A percentile compares a stretch with the other conserved stretches of the same genome.
phyloP scores from a whole-genome alignment of 208 protist genomes.

The Tritrichomonas musculus region DNA sequence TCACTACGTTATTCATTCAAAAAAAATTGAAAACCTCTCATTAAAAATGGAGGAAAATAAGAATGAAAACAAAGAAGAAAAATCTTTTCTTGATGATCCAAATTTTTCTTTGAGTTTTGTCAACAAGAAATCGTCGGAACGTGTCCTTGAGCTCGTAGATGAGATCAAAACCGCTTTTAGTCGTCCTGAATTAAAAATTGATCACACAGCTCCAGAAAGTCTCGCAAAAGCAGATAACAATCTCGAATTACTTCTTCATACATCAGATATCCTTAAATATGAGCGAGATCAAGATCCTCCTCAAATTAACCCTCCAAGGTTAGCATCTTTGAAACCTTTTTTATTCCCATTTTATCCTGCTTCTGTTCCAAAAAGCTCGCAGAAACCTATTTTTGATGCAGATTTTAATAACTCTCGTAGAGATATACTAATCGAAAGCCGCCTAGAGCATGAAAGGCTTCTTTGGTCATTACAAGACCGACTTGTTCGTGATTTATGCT shows the following conservation, averaged over 20 bases:
- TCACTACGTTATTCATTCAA: too few relatives aligned
- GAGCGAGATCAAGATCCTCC: background rate
- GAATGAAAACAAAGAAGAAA: background rate
- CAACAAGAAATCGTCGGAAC: background rate
- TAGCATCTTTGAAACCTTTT: background rate
- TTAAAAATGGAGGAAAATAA: background rate
- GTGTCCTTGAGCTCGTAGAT: background rate
- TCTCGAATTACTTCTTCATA: background rate
- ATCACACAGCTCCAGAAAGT: background rate
- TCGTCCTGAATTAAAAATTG: background rate
- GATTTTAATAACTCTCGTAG: background rate
- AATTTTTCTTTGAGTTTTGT: background rate
- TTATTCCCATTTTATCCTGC: slow-evolving; percentile 7
- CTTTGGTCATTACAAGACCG: background rate
- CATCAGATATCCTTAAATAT: background rate
- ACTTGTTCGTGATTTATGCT: background rate
- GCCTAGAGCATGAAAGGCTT: background rate
- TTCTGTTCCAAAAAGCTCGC: background rate
- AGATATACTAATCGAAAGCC: background rate
- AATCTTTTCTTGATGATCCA: background rate
- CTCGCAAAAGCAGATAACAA: background rate
- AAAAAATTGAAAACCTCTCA: background rate
- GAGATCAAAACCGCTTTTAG: background rate
- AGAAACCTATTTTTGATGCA: too few relatives aligned
- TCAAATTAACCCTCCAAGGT: background rate